A percentile compares a stretch with the other conserved stretches of the same genome.
phyloP scores from a whole-genome alignment of 805 yeast species.

The Starmerella floricola region DNA sequence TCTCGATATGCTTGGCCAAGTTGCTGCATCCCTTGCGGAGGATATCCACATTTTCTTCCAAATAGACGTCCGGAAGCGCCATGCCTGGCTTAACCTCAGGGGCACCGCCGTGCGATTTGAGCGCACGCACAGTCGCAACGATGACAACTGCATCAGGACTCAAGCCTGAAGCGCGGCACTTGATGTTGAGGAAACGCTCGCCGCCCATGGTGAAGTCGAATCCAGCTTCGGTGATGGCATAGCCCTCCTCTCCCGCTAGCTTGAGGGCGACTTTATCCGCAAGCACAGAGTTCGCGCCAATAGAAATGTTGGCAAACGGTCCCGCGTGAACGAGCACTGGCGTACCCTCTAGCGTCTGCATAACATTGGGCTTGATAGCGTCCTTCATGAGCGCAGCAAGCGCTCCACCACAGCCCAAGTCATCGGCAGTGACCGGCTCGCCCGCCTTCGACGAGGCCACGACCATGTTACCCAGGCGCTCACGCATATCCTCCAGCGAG shows the following conservation, averaged over 20 bases:
- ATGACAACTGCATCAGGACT: constrained; percentile 82
- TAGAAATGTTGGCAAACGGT: constrained; percentile 93
- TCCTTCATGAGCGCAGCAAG: constrained; percentile 88
- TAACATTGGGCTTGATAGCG: constrained; percentile 88
- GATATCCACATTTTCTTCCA: constrained; percentile 66
- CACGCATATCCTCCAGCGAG: constrained; percentile 69
- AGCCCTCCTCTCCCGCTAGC: constrained; percentile 73
- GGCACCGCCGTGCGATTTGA: constrained; percentile 94
- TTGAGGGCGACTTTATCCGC: constrained; percentile 90
- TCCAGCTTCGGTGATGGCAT: constrained; percentile 94
- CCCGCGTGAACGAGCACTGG: constrained; percentile 98
- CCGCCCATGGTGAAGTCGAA: constrained; percentile 99
- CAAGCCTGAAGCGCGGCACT: constrained; percentile 83
- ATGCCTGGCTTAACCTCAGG: constrained; percentile 93
- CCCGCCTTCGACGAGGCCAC: constrained; percentile 69
- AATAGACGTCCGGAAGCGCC: constrained; percentile 69
- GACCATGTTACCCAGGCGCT: constrained; percentile 77
- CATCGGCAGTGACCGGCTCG: constrained; percentile 84
- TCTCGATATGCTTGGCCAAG: constrained; percentile 78
- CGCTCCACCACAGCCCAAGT: constrained; percentile 92
- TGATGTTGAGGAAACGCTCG: constrained; percentile 89
- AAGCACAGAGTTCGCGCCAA: constrained; percentile 89
- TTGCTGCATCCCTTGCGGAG: constrained; percentile 73
- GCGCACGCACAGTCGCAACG: constrained; percentile 94
- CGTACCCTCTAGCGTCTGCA: constrained; percentile 96